These are phyloP conservation scores for Colletotrichum chlorophyti DNA, from an alignment of 2,329 filamentous ascomycete genomes.

Conservation along the genomic window DNA sequence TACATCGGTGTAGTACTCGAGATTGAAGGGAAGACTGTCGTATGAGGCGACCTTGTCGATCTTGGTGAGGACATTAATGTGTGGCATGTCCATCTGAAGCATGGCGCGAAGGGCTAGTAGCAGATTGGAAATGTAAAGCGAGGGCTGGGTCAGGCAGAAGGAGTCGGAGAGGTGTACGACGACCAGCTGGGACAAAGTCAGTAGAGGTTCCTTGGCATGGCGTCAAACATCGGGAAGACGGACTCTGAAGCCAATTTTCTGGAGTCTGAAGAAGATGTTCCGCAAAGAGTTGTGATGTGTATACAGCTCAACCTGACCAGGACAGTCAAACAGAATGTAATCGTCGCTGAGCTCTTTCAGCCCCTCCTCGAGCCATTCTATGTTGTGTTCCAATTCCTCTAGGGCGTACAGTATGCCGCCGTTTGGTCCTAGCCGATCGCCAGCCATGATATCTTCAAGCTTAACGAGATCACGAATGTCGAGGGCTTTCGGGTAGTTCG, in stretches of 20 bases:
- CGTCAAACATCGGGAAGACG: conserved; percentile 39
- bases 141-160: conserved; percentile 90
- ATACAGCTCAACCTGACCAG: conserved; percentile 95
- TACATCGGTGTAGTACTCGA: conserved; percentile 97
- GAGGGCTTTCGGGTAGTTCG: conserved; percentile 85
- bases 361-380: conserved; percentile 87
- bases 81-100: conserved; percentile 97
- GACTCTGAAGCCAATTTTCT: conserved; percentile 93
- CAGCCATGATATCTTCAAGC: conserved; percentile 92
- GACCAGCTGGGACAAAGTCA: conserved; percentile 69
- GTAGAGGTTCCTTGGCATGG: neutral
- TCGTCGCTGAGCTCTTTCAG: conserved; percentile 84
- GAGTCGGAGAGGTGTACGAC: conserved; percentile 94
- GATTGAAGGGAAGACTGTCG: conserved; percentile 87
- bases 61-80: conserved; percentile 95
- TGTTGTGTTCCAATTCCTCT: conserved; percentile 92
- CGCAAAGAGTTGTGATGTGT: conserved; percentile 92
- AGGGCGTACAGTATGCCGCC: conserved; percentile 92
- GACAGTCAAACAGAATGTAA: conserved; percentile 94
- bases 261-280: conserved; percentile 88
- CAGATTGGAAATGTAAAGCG: conserved; percentile 92
- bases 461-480: conserved; percentile 91
- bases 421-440: conserved; percentile 89
- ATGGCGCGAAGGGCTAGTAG: conserved; percentile 93
- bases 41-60: conserved; percentile 93